Evolutionary conservation across 148 eudicot species (phyloP), one percentile per base, ranked within the genome.

Genomic region (Chenopodium suecicum): DNA sequence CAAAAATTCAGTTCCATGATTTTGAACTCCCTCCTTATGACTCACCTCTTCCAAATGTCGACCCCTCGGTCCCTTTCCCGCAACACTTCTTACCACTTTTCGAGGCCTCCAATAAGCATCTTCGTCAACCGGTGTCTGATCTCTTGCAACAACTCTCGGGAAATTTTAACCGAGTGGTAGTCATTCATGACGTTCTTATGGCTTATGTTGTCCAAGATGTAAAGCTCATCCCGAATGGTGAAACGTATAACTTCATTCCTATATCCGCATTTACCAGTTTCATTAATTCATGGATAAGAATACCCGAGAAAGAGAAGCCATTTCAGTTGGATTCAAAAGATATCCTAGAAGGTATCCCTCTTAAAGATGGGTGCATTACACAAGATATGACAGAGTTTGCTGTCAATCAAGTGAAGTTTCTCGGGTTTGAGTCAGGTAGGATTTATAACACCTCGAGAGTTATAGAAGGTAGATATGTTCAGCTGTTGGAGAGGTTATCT

Each of bases 391-490:
- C 23, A 8, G 71, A 81, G 16, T 82, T 86, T 52, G 6, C 62
- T 5, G 1, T 0, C 3, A 14, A 68, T 31, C 86, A 86, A 72
- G 0, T 5, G 1, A 72, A 77, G 27, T 60, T 48, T 37, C 13
- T 23, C 4, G 83, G 84, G 10, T 73, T 75, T 4, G 52, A 66
- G 11, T 79, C 87, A 8, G 92, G 90, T 29, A 69, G 32, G 13
- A 76, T 88, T 41, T 81, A 34, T 50, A 86, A 90, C 67, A 63
- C 88, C 0, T 67, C 75, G 66, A 81, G 76, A 68, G 65, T 80
- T 31, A 88, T 88, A 1, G 89, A 90, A 29, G 88, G 86, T 9
- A 73, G 78, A 48, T 88, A 64, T 70, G 37, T 88, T 10, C 82
- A 88, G 1, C 58, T 85, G 2, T 46, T 79, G 12, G 82, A 54